Evolutionary conservation across 805 yeast species (phyloP), one percentile per base, ranked within the genome.

Genomic region (Ogataea zsoltii): DNA sequence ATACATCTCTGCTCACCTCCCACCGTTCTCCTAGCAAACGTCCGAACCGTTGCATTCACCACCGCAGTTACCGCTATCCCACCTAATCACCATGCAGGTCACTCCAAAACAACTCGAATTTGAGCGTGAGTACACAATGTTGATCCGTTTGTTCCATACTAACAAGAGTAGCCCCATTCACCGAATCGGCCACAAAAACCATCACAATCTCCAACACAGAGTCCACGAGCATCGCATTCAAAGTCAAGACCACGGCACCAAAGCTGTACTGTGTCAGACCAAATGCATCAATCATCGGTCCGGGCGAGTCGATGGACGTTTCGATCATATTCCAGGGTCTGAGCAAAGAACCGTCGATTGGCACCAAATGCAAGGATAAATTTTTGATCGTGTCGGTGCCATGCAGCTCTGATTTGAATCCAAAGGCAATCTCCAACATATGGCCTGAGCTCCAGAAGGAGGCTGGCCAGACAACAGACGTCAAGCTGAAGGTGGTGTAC

Each of bases 241-340:
- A 94, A 72, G 97, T 94, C 62, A 94, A 92, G 72, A 92, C 99
- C 37, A 94, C 99, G 6, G 97, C 98, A 9, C 99, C 99, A 50
- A 91, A 88, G 67, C 74, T 88, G 67, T 77, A 91, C 74, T 88
- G 96, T 67, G 98, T 94, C 42, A 85, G 97, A 70, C 99, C 99
- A 51, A 94, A 91, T 67, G 92, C 97, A 48, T 81, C 94, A 13
- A 66, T 85, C 29, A 74, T 94, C 46, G 74, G 73, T 23, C 91
- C 98, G 12, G 94, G 95, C 29, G 78, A 79, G 53, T 66, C 82
- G 18, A 68, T 83, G 42, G 80, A 85, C 44, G 87, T 94, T 42
- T 79, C 91, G 38, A 84, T 94, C 58, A 88, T 89, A 58, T 81
- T 89, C 51, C 91, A 91, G 68, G 96, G 96, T 13, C 75, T 87